Evolutionary conservation across 2,329 filamentous ascomycete genomes (phyloP).

Genomic region (Atkinsonella hypoxylon): DNA sequence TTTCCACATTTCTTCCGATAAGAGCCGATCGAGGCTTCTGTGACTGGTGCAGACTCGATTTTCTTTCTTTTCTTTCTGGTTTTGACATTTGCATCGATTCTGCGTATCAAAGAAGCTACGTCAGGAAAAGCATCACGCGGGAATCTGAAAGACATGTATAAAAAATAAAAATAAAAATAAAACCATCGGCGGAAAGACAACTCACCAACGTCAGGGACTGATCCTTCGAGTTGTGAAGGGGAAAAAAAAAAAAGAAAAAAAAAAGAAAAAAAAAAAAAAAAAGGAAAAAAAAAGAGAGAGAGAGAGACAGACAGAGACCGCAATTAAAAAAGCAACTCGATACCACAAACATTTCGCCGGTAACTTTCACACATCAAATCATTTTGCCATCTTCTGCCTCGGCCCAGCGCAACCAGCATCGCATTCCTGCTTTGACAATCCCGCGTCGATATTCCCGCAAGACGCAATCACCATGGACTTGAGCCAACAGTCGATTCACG

Average conservation of each 20-base stretch:
- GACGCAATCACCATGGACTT: slow-evolving; percentile 37
- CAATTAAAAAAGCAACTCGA: too few relatives aligned
- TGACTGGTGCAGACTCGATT: not conserved
- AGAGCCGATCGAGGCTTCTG: not conserved
- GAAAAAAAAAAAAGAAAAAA: too few relatives aligned
- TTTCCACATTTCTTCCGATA: slow-evolving; percentile 2
- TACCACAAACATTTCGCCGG: too few relatives aligned
- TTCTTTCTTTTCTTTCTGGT: not conserved
- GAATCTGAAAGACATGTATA: too few relatives aligned
- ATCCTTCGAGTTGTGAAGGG: too few relatives aligned
- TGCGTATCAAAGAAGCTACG: not conserved
- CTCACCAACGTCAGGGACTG: too few relatives aligned
- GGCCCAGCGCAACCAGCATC: not conserved
- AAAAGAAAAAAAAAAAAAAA: too few relatives aligned
- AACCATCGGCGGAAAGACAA: too few relatives aligned
- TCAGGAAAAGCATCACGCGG: not conserved
- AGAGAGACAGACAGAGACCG: too few relatives aligned
- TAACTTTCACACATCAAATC: too few relatives aligned
- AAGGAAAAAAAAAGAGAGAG: too few relatives aligned
- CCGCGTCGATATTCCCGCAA: not conserved
- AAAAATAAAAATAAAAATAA: too few relatives aligned
- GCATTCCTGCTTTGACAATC: not conserved
- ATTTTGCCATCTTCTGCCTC: not conserved
- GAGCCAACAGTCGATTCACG: slow-evolving; percentile 37
- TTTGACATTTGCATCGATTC: not conserved